Conservation (phyloP, 202 grass and related monocot species). For the Bolboschoenoplectus hybrid region DNA sequence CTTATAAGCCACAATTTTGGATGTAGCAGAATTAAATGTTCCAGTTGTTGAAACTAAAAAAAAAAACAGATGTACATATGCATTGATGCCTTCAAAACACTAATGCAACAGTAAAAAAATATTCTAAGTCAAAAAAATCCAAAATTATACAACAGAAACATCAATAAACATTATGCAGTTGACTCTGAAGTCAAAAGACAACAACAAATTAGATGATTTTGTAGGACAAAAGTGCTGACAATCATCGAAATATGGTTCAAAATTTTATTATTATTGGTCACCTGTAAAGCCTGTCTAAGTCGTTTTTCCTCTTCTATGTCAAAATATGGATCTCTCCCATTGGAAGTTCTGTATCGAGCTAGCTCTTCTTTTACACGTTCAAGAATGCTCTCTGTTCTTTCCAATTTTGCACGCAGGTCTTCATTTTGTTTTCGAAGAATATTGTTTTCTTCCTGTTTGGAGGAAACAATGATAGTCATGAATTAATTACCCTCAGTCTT, state of each 20-base stretch:
- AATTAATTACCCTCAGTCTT: not conserved
- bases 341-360: conserved; percentile 56
- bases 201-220: not conserved
- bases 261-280: conserved; percentile 21
- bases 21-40: not conserved
- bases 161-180: conserved; percentile 32
- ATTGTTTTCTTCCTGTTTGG: conserved; percentile 80
- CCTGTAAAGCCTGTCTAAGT: conserved; percentile 66
- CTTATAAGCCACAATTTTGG: not conserved
- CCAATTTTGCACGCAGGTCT: conserved; percentile 68
- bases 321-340: conserved; percentile 58
- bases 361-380: conserved; percentile 73
- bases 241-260: not conserved
- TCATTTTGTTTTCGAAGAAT: conserved; percentile 69
- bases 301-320: conserved; percentile 72
- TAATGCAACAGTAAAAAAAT: not conserved
- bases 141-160: not conserved
- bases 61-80: not conserved
- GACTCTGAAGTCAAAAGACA: not conserved
- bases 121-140: too few species aligned
- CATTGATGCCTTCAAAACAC: not conserved
- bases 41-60: conserved; percentile 6
- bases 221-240: not conserved
- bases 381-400: conserved; percentile 56
- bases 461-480: conserved; percentile 23